Base-by-base conservation (phyloP, 1,284 basidiomycete genomes). In the Cutaneotrichosporon sp. region DNA sequence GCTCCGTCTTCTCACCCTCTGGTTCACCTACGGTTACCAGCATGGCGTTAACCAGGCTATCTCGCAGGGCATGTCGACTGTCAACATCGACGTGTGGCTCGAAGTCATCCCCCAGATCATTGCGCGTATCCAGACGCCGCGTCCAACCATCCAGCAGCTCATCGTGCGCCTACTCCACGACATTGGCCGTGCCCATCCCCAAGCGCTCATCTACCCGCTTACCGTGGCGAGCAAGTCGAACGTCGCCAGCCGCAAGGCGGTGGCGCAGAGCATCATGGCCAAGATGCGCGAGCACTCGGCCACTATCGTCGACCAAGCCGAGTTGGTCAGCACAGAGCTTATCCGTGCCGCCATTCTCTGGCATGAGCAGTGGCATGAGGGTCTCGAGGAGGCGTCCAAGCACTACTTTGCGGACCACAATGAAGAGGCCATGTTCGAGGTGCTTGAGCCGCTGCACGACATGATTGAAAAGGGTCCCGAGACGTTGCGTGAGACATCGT, bases 331-430 rank as follows among this genome's bases (percentile, higher is more conserved):
- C 71, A 86, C 90, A 44, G 96, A 99, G 73, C 82, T 99, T 30
- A 97, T 98, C 62, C 86, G 96, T 14, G 91, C 97, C 4, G 96
- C 96, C 2, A 98, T 99, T 59, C 78, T 99, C 17, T 99, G 96
- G 96, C 93, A 98, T 67, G 96, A 99, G 73, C 80, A 96, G 67
- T 99, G 96, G 96, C 92, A 97, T 67, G 96, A 99, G 77, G 93
- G 91, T 13, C 79, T 99, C 20, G 96, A 98, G 76, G 96, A 99
- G 74, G 96, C 96, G 3, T 97, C 93, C 12, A 83, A 96, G 48
- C 79, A 94, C 46, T 99, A 94, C 78, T 98, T 94, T 78, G 96
- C 91, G 17, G 96, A 98, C 67, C 90, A 93, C 72, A 97, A 99
- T 72, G 88, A 94, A n/a, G 90, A 93, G 62, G 96, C 88, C 15